Conservation (phyloP, 208 protist species). For the Leishmania gerbilli region DNA sequence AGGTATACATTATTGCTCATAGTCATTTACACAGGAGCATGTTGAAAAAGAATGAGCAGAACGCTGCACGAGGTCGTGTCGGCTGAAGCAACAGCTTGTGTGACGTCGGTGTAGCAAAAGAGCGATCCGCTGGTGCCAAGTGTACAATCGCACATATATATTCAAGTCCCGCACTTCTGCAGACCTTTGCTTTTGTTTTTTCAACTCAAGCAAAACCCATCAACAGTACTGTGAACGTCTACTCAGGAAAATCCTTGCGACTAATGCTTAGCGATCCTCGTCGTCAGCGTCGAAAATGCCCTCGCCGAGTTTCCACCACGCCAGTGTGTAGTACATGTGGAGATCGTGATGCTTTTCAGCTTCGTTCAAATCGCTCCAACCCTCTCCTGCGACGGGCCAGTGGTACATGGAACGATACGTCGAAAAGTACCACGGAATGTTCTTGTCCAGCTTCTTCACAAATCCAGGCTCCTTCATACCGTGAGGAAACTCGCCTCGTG, state of each 20-base stretch:
- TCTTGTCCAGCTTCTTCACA: slow-evolving; percentile 88
- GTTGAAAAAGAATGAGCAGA: neutral
- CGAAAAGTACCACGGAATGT: slow-evolving; percentile 93
- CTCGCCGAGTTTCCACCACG: slow-evolving; percentile 91
- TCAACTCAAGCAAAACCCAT: neutral
- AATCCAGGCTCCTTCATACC: slow-evolving; percentile 91
- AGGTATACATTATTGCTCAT: neutral
- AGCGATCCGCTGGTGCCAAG: too few relatives aligned
- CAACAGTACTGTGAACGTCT: neutral
- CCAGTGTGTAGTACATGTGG: slow-evolving; percentile 91
- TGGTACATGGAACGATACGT: slow-evolving; percentile 91
- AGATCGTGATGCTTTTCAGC: slow-evolving; percentile 86
- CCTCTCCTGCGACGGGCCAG: slow-evolving; percentile 86
- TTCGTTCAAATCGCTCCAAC: slow-evolving; percentile 89
- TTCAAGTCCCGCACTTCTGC: neutral
- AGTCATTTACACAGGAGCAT: neutral
- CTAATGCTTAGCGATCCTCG: slow-evolving; percentile 46
- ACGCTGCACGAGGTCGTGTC: too few relatives aligned
- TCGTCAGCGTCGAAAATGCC: slow-evolving; percentile 89
- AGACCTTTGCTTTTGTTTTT: neutral
- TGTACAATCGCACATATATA: neutral
- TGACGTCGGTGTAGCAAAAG: neutral
- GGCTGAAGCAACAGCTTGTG: neutral
- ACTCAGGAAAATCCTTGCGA: neutral
- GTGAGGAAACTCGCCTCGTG: slow-evolving; percentile 88